Evolutionary conservation across 164 flowering plant genomes (phyloP).

Genomic region (Stephania yunnanensis): DNA sequence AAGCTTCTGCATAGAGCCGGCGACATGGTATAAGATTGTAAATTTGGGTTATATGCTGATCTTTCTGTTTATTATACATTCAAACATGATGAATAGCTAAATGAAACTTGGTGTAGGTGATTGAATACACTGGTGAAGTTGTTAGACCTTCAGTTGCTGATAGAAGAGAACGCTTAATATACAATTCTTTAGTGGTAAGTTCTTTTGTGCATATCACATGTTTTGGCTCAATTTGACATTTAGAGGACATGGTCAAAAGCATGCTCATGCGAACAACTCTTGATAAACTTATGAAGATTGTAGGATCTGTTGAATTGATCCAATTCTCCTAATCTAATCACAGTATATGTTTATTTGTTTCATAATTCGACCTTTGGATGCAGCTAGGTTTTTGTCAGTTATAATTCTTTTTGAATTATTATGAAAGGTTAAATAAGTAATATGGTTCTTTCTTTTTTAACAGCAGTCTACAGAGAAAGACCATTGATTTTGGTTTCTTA

Average conservation of each 20-base stretch:
- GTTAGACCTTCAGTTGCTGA: conserved; percentile 91
- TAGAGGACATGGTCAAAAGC: background rate
- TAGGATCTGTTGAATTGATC: background rate
- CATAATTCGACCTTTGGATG: background rate
- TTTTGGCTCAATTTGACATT: background rate
- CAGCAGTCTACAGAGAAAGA: background rate
- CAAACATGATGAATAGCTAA: background rate
- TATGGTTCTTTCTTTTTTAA: background rate
- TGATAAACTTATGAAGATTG: background rate
- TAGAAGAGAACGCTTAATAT: conserved; percentile 79
- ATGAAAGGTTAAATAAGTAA: background rate
- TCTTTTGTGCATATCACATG: background rate
- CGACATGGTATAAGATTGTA: conserved; percentile 63
- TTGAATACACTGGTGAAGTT: conserved; percentile 94
- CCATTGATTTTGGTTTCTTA: background rate
- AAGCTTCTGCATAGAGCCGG: conserved; percentile 86
- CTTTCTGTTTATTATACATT: background rate
- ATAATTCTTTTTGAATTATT: background rate
- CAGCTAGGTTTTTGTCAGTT: background rate
- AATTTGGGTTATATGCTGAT: background rate
- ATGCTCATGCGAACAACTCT: background rate
- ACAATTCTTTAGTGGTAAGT: conserved; percentile 95
- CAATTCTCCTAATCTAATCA: background rate
- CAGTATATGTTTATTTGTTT: background rate
- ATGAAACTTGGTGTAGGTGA: conserved; percentile 43